Evolutionary conservation across 805 yeast species (phyloP), one percentile per base, ranked within the genome.

Genomic region (Candida oleophila): DNA sequence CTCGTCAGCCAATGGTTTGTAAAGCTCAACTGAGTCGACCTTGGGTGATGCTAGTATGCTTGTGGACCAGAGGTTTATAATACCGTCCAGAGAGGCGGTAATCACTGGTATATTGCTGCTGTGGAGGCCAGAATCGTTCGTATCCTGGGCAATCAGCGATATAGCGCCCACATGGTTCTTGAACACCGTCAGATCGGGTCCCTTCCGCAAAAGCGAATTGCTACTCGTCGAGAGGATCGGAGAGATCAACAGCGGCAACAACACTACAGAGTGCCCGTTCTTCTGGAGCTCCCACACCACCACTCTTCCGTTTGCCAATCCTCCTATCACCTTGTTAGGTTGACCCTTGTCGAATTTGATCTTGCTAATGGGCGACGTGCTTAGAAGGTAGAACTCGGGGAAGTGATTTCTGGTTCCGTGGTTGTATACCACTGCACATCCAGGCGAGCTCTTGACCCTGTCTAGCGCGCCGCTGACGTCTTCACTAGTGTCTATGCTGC

Each of bases 241-340:
- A n/a, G 62, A 53, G 3, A 44, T 25, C 19, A 63, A 44, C 43
- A 51, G 53, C 4, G 67, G 69, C 18, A 62, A 47, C 15, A 55
- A 43, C 7, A 50, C 55, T 15, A 61, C 54, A 2, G 30, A 40
- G 22, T 28, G 12, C 8, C 50, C 46, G 38, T 22, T 38, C 15
- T 45, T 48, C n/a, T 41, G 20, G 20, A 74, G 50, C 52, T 79
- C 78, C 83, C 83, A 81, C 7, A 77, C 59, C n/a, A 71, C 73
- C 1, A 81, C 40, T 42, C 69, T 69, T 0, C 87, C 86, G 53
- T 76, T 75, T 15, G 56, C 55, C 3, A 80, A 68, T 0, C 84
- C 81, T 0, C 74, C 83, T 22, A 77, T 57, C 1, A 82, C 60
- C 43, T 71, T 65, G 42, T 67, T 64, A 1, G 76, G 59, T 19